Percentiles rank a stretch among this genome's conserved stretches.
Conservation (phyloP, 2,329 filamentous ascomycete species). For the Juglanconis sp. region DNA sequence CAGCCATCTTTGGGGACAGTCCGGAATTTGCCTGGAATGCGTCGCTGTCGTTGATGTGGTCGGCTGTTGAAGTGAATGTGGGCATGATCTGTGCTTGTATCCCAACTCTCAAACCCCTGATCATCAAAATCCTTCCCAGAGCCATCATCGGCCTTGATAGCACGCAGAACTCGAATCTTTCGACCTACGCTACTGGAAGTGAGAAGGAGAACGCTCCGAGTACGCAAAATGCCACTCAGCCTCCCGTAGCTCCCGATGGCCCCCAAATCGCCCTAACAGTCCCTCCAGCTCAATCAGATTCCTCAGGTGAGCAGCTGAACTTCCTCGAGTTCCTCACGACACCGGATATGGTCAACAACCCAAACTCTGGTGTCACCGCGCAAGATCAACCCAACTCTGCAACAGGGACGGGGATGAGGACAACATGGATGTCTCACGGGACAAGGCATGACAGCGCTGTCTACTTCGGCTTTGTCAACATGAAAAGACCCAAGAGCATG, state of each 20-base stretch:
- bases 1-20: conserved; percentile 49
- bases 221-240: background rate
- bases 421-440: conserved; percentile 21
- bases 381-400: background rate
- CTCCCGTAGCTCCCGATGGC: background rate
- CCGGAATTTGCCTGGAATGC: conserved; percentile 68
- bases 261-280: background rate
- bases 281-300: background rate
- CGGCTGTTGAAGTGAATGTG: conserved; percentile 83
- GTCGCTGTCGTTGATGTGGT: conserved; percentile 89
- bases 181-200: conserved; percentile 26
- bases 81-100: conserved; percentile 89
- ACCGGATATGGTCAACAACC: conserved; percentile 29
- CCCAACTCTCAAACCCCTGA: conserved; percentile 85
- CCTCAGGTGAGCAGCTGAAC: conserved; percentile 25
- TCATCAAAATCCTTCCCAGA: conserved; percentile 59
- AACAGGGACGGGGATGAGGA: background rate
- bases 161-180: conserved; percentile 30
- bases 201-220: conserved; percentile 1
- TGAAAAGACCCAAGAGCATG: conserved; percentile 67
- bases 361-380: background rate
- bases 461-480: conserved; percentile 77
- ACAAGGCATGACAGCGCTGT: conserved; percentile 42
- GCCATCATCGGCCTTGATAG: conserved; percentile 53
- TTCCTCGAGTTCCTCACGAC: conserved; percentile 47